These are phyloP conservation scores for Fragaria vesca DNA, from an alignment of 306 rosid species.

Conservation along the genomic window DNA sequence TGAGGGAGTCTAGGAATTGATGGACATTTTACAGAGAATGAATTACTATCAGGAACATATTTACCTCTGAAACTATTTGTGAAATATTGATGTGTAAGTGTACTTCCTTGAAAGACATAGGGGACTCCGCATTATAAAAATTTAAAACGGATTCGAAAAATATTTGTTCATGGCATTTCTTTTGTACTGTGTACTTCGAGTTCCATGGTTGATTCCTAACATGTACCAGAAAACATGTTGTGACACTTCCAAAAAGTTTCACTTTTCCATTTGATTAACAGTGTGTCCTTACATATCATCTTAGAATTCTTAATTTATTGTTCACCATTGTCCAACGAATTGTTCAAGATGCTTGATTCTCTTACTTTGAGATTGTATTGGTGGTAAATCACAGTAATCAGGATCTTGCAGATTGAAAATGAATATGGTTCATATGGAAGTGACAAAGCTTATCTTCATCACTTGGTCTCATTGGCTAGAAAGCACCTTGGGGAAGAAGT, in stretches of 20 bases:
- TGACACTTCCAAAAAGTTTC: not conserved
- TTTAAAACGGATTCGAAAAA: not conserved
- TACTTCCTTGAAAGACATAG: not conserved
- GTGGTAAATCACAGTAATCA: slow-evolving; percentile 14
- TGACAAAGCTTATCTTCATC: slow-evolving; percentile 79
- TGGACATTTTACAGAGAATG: not conserved
- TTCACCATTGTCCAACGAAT: not conserved
- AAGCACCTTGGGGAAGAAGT: slow-evolving; percentile 69
- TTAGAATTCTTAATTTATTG: not conserved
- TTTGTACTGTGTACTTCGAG: not conserved
- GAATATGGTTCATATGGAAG: slow-evolving; percentile 88
- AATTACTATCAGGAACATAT: not conserved
- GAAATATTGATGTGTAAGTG: not conserved
- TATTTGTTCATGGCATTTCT: not conserved
- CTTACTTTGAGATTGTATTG: slow-evolving; percentile 6
- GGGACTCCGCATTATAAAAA: not conserved
- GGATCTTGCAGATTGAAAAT: slow-evolving; percentile 76
- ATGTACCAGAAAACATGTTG: not conserved
- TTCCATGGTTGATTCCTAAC: not conserved
- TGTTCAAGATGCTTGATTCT: not conserved
- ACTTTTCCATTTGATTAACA: not conserved
- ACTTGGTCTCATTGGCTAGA: slow-evolving; percentile 64
- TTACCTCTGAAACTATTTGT: not conserved
- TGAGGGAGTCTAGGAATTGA: not conserved
- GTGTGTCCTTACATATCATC: not conserved